Percentiles rank a stretch among this genome's conserved stretches.
These are phyloP conservation scores for Zychaea mexicana DNA, from an alignment of 371 early-diverging fungal genomes.

Conservation along the genomic window DNA sequence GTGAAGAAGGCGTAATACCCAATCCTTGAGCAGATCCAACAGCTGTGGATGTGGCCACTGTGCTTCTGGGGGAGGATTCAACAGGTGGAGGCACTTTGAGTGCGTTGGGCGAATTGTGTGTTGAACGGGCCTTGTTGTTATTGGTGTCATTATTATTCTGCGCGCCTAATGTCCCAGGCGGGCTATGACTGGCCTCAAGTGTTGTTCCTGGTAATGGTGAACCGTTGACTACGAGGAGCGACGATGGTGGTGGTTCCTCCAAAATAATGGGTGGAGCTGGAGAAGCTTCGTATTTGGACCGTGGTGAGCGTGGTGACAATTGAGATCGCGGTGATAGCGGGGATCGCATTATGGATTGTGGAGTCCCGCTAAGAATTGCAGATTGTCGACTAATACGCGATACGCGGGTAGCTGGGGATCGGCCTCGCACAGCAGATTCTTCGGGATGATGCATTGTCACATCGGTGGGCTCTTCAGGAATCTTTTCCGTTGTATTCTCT, in stretches of 20 bases:
- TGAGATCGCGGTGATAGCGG: slow-evolving; percentile 7
- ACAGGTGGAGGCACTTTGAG: slow-evolving; percentile 5
- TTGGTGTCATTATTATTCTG: too few species aligned
- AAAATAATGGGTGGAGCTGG: slow-evolving; percentile 11
- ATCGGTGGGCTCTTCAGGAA: slow-evolving; percentile 18
- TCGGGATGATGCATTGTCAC: slow-evolving; percentile 43
- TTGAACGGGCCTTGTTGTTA: neutral
- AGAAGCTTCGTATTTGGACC: neutral
- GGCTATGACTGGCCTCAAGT: too few species aligned
- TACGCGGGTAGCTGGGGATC: slow-evolving; percentile 1
- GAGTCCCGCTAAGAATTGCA: neutral
- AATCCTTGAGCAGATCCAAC: slow-evolving; percentile 16
- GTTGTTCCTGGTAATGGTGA: neutral
- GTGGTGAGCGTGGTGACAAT: neutral
- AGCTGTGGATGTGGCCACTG: neutral
- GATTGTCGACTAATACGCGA: slow-evolving; percentile 12
- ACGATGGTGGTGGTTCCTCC: slow-evolving; percentile 14
- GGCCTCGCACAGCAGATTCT: slow-evolving; percentile 36
- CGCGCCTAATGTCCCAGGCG: too few species aligned
- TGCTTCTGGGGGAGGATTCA: neutral
- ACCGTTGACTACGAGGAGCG: slow-evolving; percentile 4
- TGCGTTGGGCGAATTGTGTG: neutral
- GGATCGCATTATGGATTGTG: neutral
- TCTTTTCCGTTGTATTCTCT: slow-evolving; percentile 5
- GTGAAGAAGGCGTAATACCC: slow-evolving; percentile 15